Evolutionary conservation across 179 eudicot genomes (phyloP).

Genomic region (Nepenthes alata): DNA sequence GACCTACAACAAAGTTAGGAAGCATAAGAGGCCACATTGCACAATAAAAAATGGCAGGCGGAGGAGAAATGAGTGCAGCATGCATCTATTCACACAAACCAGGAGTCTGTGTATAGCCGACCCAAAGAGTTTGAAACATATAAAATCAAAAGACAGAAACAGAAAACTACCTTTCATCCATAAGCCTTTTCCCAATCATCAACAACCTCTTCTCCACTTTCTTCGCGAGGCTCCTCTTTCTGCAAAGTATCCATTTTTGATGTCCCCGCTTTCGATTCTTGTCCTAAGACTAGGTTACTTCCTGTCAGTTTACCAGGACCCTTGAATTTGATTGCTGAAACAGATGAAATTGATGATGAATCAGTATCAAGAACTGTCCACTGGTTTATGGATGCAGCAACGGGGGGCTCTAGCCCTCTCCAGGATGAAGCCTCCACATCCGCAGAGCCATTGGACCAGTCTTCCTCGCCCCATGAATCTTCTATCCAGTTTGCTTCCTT

Average conservation of each 20-base stretch:
- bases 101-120: no score
- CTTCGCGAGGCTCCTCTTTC: slow-evolving; percentile 7
- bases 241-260: slow-evolving; percentile 10
- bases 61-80: no score
- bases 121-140: no score
- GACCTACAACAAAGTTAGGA: no score
- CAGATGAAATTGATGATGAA: slow-evolving; percentile 19
- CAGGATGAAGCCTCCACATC: slow-evolving; percentile 21
- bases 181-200: slow-evolving; percentile 91
- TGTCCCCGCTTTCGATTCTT: slow-evolving; percentile 15
- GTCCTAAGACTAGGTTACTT: slow-evolving; percentile 14
- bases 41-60: no score
- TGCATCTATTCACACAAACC: no score
- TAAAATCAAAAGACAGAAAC: background rate
- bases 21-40: no score
- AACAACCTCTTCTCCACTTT: slow-evolving; percentile 40
- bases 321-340: slow-evolving; percentile 14
- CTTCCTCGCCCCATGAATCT: slow-evolving; percentile 64
- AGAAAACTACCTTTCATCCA: slow-evolving; percentile 21
- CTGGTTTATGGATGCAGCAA: slow-evolving; percentile 41
- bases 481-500: slow-evolving; percentile 53
- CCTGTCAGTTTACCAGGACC: slow-evolving; percentile 20
- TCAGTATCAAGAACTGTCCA: slow-evolving; percentile 65
- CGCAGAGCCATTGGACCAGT: slow-evolving; percentile 26
- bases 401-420: slow-evolving; percentile 39